phyloP scores from a whole-genome alignment of 2,329 filamentous ascomycete species.

The Chaetomium sp. region DNA sequence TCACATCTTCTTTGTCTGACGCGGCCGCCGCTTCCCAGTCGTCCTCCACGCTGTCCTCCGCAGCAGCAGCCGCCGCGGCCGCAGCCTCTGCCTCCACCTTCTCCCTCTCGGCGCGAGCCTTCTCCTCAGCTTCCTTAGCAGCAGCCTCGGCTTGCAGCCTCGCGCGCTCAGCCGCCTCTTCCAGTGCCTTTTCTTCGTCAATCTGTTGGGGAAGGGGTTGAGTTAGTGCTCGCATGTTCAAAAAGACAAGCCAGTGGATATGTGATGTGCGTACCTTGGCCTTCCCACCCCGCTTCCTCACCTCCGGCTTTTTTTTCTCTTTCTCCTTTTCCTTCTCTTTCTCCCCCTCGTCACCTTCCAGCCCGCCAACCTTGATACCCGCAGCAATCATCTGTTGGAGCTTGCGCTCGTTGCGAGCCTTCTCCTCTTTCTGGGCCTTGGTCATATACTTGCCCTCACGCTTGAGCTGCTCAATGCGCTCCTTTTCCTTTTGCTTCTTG shows the following conservation, averaged over 20 bases:
- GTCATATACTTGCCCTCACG: constrained; percentile 82
- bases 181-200: constrained; percentile 73
- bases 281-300: constrained; percentile 62
- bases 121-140: constrained; percentile 55
- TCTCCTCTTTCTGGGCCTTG: constrained; percentile 78
- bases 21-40: constrained; percentile 86
- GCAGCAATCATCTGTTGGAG: constrained; percentile 80
- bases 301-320: constrained; percentile 66
- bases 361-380: constrained; percentile 64
- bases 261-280: constrained; percentile 41
- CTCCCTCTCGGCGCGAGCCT: constrained; percentile 47
- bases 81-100: constrained; percentile 52
- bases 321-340: constrained; percentile 51
- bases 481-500: constrained; percentile 83
- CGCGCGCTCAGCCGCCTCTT: constrained; percentile 70
- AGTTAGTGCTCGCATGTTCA: constrained; percentile 1
- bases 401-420: constrained; percentile 70
- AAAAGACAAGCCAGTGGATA: background rate
- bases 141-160: constrained; percentile 60
- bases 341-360: constrained; percentile 45
- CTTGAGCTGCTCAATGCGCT: constrained; percentile 80
- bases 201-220: constrained; percentile 27
- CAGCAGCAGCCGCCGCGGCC: constrained; percentile 49
- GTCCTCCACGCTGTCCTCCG: constrained; percentile 55
- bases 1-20: constrained; percentile 68